Evolutionary conservation across 441 rosid species (phyloP), one percentile per base, ranked within the genome.

Genomic region (Flueggea neowawraea): DNA sequence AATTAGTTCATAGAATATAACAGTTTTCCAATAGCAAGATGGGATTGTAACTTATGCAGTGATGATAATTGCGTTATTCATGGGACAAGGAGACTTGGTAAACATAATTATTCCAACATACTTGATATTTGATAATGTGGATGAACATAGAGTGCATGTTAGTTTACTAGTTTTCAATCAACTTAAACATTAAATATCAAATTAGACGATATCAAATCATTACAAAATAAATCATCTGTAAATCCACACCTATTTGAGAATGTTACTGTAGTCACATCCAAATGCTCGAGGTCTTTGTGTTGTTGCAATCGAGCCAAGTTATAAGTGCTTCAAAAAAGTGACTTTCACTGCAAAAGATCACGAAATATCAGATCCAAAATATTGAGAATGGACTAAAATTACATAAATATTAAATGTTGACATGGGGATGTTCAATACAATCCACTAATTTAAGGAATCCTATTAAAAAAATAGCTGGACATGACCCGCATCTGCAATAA

Each of bases 251-350:
- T 88, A 81, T 52, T 80, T 74, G 69, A 88, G 73, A 74, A 91
- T 72, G 57, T 61, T 70, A 55, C 44, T 44, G 51, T 55, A 69
- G 53, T 70, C 79, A 74, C 66, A 65, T 50, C 69, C 76, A 54
- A 33, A 50, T 71, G 70, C 58, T 72, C 4, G 65, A 68, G 44
- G 63, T 65, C 58, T 33, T 66, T 67, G 71, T 70, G 71, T 52
- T 61, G 52, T 75, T 67, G 45, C 75, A 68, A 69, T 80, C 78
- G 51, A 83, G 75, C 97, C 97, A 91, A 68, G 75, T 55, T 68
- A 89, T 64, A 72, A 89, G 81, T 68, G 79, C 89, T 62, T 85
- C 80, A 63, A 81, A 73, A 63, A 91, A 91, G 73, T 85, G 82
- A n/a, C n/a, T 79, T 80, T 91, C 96, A 60, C 97, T 91, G 87